phyloP scores from a whole-genome alignment of 2,329 filamentous ascomycete species.

The Fusarium ambrosium region DNA sequence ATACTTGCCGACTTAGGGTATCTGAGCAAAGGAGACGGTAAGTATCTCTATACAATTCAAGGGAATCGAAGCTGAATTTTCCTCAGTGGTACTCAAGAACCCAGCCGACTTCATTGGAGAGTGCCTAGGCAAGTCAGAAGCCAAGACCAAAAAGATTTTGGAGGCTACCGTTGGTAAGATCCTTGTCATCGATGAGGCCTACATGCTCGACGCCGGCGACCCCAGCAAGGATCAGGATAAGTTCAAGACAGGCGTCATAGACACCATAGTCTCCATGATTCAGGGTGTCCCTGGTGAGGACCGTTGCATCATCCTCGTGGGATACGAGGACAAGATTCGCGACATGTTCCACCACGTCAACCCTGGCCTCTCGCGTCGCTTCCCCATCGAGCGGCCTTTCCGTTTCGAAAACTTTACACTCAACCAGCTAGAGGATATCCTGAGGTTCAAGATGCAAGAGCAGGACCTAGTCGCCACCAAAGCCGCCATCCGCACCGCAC shows the following conservation, averaged over 20 bases:
- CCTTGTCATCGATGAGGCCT: constrained; percentile 7
- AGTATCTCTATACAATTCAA: too few relatives aligned
- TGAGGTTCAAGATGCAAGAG: background rate
- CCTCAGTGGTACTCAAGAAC: background rate
- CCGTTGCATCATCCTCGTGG: constrained; percentile 7
- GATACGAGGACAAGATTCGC: background rate
- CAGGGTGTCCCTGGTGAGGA: background rate
- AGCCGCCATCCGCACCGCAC: background rate
- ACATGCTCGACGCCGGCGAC: background rate
- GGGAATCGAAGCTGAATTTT: too few relatives aligned
- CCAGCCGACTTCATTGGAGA: background rate
- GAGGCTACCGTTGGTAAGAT: background rate
- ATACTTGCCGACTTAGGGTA: background rate
- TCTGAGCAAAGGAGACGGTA: background rate
- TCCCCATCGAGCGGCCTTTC: background rate
- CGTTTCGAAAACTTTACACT: background rate
- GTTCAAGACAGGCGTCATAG: background rate
- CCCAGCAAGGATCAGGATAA: background rate
- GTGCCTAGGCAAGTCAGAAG: background rate
- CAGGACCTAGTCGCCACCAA: background rate
- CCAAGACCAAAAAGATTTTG: background rate
- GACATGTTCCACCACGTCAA: background rate
- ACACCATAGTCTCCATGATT: background rate
- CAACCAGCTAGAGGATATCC: background rate
- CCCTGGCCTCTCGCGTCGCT: background rate